These are phyloP conservation scores for Colletotrichum liaoningense DNA, from an alignment of 2,329 filamentous ascomycete species.

Conservation along the genomic window DNA sequence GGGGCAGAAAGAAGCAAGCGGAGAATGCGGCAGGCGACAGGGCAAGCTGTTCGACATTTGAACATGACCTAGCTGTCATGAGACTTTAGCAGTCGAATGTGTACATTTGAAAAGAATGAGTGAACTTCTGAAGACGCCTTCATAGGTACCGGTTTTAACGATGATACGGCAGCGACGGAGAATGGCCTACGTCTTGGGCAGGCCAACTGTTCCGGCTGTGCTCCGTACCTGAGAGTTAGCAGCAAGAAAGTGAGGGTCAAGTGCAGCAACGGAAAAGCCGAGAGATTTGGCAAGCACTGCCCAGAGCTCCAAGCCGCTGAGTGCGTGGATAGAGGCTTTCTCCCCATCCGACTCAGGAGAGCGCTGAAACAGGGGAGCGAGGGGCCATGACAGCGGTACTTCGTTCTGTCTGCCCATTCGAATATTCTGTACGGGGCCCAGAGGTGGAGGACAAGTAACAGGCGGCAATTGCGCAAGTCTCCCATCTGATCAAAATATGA, in stretches of 20 bases:
- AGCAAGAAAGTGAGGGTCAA: too few species aligned
- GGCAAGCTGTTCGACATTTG: background rate
- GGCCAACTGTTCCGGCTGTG: too few species aligned
- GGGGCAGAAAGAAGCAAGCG: background rate
- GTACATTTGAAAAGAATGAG: background rate
- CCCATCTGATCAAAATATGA: too few species aligned
- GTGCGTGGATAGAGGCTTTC: background rate
- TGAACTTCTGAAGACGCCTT: too few species aligned
- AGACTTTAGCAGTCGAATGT: background rate
- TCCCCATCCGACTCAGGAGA: too few species aligned
- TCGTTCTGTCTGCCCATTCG: background rate
- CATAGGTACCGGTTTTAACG: background rate
- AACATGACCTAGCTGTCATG: background rate
- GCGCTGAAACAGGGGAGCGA: constrained; percentile 7
- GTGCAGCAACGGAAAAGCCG: too few species aligned
- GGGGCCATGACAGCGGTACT: background rate
- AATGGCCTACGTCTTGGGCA: too few species aligned
- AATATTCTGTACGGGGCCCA: background rate
- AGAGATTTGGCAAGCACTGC: too few species aligned
- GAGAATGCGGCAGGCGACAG: background rate
- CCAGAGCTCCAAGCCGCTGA: background rate
- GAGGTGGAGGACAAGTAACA: background rate
- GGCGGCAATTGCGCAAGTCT: background rate
- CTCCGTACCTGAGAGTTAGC: too few species aligned
- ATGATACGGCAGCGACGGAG: background rate